Conservation (phyloP, 179 eudicot genomes). For the Corrigiola litoralis region DNA sequence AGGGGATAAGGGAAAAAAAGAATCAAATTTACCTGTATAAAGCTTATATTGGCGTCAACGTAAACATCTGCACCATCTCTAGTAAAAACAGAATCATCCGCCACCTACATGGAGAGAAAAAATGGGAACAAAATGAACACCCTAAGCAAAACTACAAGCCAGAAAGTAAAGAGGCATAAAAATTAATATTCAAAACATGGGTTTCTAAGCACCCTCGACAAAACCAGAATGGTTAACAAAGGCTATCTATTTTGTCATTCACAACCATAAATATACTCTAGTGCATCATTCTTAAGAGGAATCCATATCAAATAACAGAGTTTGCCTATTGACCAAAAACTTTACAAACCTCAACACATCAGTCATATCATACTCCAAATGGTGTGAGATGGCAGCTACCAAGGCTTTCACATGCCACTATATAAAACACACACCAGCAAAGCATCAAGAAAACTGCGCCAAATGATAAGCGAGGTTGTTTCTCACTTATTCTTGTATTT, state of each 20-base stretch:
- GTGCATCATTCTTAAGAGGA: neutral
- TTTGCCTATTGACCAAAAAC: neutral
- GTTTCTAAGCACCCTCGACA: neutral
- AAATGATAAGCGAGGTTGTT: too few relatives aligned
- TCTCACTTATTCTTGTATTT: too few relatives aligned
- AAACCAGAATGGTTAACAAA: neutral
- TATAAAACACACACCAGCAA: too few relatives aligned
- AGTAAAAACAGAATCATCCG: constrained; percentile 53
- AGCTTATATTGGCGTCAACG: constrained; percentile 66
- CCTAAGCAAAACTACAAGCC: constrained; percentile 9
- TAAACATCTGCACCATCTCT: constrained; percentile 75
- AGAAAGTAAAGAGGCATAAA: neutral
- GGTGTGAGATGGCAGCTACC: neutral
- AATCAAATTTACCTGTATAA: constrained; percentile 49
- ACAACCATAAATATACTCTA: neutral
- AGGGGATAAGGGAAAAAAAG: neutral
- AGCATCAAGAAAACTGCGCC: too few relatives aligned
- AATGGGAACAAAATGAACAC: neutral
- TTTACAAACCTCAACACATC: neutral
- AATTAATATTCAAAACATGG: neutral
- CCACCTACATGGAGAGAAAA: constrained; percentile 45
- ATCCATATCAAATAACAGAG: neutral
- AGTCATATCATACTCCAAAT: neutral
- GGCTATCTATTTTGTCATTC: neutral
- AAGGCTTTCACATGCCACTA: too few relatives aligned